These are phyloP conservation scores for Colletotrichum acutatum DNA, from an alignment of 2,329 filamentous ascomycete species.

Conservation along the genomic window DNA sequence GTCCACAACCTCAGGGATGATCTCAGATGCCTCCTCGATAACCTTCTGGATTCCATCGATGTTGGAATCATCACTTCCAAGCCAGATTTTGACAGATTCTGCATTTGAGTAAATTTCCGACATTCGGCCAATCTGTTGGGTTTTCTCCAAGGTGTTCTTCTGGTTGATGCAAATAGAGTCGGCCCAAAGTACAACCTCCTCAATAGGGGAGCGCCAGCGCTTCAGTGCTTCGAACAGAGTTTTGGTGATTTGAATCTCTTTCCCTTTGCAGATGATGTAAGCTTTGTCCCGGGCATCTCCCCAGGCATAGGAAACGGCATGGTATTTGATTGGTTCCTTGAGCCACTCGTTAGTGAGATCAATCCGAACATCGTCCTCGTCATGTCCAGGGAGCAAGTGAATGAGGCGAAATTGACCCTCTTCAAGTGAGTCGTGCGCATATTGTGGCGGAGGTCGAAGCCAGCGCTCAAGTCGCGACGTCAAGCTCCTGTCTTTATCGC, in stretches of 20 bases:
- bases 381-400: background rate
- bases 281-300: background rate
- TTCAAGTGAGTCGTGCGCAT: background rate
- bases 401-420: background rate
- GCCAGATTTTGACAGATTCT: slow-evolving; percentile 3
- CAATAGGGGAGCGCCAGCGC: background rate
- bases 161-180: slow-evolving; percentile 17
- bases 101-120: background rate
- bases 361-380: background rate
- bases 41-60: background rate
- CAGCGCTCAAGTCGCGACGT: background rate
- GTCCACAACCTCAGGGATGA: slow-evolving; percentile 3
- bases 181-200: background rate
- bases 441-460: background rate
- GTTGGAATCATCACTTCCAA: background rate
- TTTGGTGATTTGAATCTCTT: slow-evolving; percentile 42
- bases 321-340: background rate
- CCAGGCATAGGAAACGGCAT: slow-evolving; percentile 20
- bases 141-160: background rate
- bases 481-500: background rate
- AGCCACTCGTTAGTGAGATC: background rate
- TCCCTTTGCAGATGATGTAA: slow-evolving; percentile 40
- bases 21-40: background rate
- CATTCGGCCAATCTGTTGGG: slow-evolving; percentile 3
- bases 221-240: background rate